Base-by-base conservation (phyloP, 805 yeast genomes). In the Myxozyma lipomycoides region DNA sequence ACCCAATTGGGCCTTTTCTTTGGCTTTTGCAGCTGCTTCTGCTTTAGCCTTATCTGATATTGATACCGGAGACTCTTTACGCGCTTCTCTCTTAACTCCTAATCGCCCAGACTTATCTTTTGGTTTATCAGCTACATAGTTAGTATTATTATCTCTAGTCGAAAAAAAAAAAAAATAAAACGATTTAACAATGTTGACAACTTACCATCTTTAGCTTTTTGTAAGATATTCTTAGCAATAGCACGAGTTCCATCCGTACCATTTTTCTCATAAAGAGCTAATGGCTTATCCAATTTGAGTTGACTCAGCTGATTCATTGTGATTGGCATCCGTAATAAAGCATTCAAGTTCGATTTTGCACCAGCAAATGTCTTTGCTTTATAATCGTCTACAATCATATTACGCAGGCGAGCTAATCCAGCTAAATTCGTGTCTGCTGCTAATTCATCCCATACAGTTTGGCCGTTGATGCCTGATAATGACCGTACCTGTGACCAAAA, bases 331-430 rank as follows among this genome's bases (percentile, higher is more conserved):
- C 45, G 25, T 17, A 24, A 24, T 15, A 60, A 40, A 12, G 54
- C 46, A 12, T 17, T 34, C 34, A 60, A n/a, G 9, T 57, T 34
- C 15, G 48, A 25, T 21, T 43, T 42, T 15, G 55, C 46, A 10
- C 40, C 28, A 6, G 57, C 61, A 34, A 49, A 48, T 7, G 38
- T 22, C 47, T 58, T 59, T 18, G 51, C 40, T 45, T 60, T 59
- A 39, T 52, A 54, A 40, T 60, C 60, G 26, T 22, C 41, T 12
- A 43, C 56, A 10, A 60, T 43, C 62, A 61, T 56, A 34, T 60
- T 60, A 12, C 62, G 48, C 18, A 59, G 18, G 4, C 62, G 61
- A 1, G 62, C 62, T 7, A 60, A 45, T 24, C 51, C 46, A 23
- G 48, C 43, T 15, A 56, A 28, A 36, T 55, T 58, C 7, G 19